Conservation (phyloP, 1,284 basidiomycete genomes). For the Hortiboletus rubellus region DNA sequence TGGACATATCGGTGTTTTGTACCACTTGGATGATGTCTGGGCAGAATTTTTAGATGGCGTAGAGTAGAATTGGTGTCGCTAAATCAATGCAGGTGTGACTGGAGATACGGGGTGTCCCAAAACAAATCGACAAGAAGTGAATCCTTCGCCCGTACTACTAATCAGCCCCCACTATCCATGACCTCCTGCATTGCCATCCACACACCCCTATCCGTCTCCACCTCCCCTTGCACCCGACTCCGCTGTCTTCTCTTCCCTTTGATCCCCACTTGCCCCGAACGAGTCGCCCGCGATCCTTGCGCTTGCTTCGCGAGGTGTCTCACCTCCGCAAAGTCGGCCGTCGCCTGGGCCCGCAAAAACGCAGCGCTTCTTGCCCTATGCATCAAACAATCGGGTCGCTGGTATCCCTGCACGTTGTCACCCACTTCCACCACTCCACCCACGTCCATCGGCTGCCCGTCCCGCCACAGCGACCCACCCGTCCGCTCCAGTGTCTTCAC, state of each 20-base stretch:
- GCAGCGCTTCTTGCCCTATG: slow-evolving; percentile 62
- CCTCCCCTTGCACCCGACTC: not conserved
- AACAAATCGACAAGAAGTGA: slow-evolving; percentile 21
- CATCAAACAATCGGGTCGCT: slow-evolving; percentile 53
- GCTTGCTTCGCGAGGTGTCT: slow-evolving; percentile 58
- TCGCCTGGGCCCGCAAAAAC: slow-evolving; percentile 76
- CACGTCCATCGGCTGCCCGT: slow-evolving; percentile 54
- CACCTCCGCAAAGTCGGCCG: slow-evolving; percentile 64
- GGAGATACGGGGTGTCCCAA: slow-evolving; percentile 12
- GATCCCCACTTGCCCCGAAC: slow-evolving; percentile 34
- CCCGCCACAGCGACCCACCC: slow-evolving; percentile 60
- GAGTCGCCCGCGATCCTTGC: slow-evolving; percentile 39
- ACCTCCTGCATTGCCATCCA: slow-evolving; percentile 33
- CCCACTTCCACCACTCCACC: not conserved
- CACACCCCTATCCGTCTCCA: slow-evolving; percentile 10
- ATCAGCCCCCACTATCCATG: slow-evolving; percentile 10
- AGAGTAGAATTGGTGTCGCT: slow-evolving; percentile 17
- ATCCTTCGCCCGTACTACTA: too few relatives aligned
- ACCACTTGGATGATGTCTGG: slow-evolving; percentile 47
- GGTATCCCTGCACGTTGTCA: slow-evolving; percentile 45
- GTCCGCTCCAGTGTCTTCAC: slow-evolving; percentile 64
- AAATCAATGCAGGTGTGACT: not conserved
- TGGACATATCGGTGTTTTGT: slow-evolving; percentile 47
- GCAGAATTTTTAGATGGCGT: slow-evolving; percentile 38
- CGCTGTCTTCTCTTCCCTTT: too few relatives aligned